These are phyloP conservation scores for Neopestalotiopsis clavispora DNA, from an alignment of 2,329 filamentous ascomycete genomes.

Conservation along the genomic window DNA sequence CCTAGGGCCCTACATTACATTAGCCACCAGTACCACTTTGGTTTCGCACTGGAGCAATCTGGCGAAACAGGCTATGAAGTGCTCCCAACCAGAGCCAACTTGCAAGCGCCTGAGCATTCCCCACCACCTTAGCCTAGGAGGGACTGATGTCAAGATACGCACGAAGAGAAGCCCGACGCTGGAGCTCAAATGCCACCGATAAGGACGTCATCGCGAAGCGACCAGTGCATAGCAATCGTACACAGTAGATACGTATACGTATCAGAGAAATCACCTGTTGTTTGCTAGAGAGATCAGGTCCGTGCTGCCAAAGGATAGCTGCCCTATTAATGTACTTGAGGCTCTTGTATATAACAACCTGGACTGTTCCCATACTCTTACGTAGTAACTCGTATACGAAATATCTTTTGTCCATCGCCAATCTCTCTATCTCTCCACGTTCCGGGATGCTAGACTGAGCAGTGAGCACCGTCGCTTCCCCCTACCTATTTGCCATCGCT, in stretches of 20 bases:
- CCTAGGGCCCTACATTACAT: not conserved
- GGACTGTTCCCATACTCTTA: not conserved
- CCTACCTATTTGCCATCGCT: no score
- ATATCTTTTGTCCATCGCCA: not conserved
- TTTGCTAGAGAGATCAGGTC: not conserved
- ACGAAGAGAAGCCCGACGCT: not conserved
- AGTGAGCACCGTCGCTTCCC: not conserved
- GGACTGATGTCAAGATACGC: not conserved
- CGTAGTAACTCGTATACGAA: not conserved
- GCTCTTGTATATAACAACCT: not conserved
- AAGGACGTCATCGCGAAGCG: conserved; percentile 7
- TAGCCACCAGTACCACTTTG: not conserved
- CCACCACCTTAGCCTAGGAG: not conserved
- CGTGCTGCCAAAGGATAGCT: not conserved
- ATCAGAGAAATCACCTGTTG: not conserved
- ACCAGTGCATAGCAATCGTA: not conserved
- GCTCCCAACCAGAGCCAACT: not conserved
- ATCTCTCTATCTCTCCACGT: not conserved
- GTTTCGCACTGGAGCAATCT: not conserved
- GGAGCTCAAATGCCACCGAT: not conserved
- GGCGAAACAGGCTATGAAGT: conserved; percentile 7
- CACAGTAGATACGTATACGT: not conserved
- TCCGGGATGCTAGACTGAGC: not conserved
- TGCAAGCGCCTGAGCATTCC: conserved; percentile 11
- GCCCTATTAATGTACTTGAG: not conserved